Evolutionary conservation across 768 basidiomycete species (phyloP).

Genomic region (Auriscalpium vulgare): DNA sequence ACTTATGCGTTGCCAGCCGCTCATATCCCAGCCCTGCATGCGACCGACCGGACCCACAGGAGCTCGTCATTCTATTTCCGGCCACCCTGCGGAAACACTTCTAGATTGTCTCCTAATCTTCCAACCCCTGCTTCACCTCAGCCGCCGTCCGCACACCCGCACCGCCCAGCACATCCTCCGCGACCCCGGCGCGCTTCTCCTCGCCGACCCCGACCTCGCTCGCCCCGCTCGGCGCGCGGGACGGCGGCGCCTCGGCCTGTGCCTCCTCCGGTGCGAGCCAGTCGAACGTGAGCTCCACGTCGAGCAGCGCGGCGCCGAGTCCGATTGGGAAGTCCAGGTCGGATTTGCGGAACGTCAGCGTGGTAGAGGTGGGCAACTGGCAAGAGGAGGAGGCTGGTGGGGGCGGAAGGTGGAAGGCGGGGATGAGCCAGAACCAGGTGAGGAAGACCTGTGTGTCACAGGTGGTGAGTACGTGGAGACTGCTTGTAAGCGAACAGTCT

Average conservation of each 20-base stretch:
- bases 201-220: slow-evolving; percentile 2
- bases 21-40: too few relatives aligned
- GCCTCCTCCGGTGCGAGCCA: background rate
- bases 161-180: slow-evolving; percentile 9
- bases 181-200: slow-evolving; percentile 8
- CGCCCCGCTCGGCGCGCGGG: background rate
- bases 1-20: too few relatives aligned
- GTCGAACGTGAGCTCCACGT: slow-evolving; percentile 57
- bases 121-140: background rate
- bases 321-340: slow-evolving; percentile 78
- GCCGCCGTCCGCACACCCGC: background rate
- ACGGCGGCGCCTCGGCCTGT: background rate
- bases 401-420: slow-evolving; percentile 61
- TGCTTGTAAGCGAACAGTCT: slow-evolving; percentile 1
- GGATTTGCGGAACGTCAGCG: slow-evolving; percentile 42
- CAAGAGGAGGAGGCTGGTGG: slow-evolving; percentile 31
- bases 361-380: slow-evolving; percentile 21
- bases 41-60: too few relatives aligned
- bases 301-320: slow-evolving; percentile 55
- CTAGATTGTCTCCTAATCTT: background rate
- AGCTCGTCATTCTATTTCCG: too few relatives aligned
- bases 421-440: slow-evolving; percentile 85
- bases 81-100: too few relatives aligned
- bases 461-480: slow-evolving; percentile 4
- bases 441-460: slow-evolving; percentile 49